These are phyloP conservation scores for Cystobasidium onofrii DNA, from an alignment of 768 basidiomycete species.

Conservation along the genomic window DNA sequence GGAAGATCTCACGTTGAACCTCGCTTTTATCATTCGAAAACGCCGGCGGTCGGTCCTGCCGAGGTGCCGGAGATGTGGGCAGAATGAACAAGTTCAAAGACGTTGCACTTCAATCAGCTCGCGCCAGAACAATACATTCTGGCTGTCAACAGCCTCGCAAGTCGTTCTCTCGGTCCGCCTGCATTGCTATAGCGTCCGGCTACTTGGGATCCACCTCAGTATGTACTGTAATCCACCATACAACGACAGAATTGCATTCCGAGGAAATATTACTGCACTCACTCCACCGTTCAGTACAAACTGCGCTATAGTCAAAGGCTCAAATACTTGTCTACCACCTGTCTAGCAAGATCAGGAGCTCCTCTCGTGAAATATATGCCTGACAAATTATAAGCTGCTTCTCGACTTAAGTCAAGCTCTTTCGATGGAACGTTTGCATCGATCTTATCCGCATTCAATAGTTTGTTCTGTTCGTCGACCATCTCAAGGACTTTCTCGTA, in stretches of 20 bases:
- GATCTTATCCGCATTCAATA: neutral
- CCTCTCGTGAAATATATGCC: slow-evolving; percentile 73
- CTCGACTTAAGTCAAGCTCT: slow-evolving; percentile 53
- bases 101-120: too few relatives aligned
- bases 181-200: too few relatives aligned
- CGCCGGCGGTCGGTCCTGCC: neutral
- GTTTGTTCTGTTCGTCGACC: neutral
- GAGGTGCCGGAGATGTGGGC: neutral
- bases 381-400: slow-evolving; percentile 81
- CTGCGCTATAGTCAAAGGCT: too few relatives aligned
- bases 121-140: too few relatives aligned
- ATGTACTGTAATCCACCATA: neutral
- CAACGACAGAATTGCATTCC: neutral
- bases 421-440: slow-evolving; percentile 41
- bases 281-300: too few relatives aligned
- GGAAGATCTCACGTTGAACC: neutral
- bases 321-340: slow-evolving; percentile 70
- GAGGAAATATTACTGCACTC: too few relatives aligned
- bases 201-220: too few relatives aligned
- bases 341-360: slow-evolving; percentile 61
- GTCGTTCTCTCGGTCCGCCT: too few relatives aligned
- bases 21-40: neutral
- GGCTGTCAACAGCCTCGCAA: too few relatives aligned
- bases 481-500: slow-evolving; percentile 68
- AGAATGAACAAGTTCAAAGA: neutral